Evolutionary conservation across 768 basidiomycete genomes (phyloP).

Genomic region (Lentinula aciculospora): DNA sequence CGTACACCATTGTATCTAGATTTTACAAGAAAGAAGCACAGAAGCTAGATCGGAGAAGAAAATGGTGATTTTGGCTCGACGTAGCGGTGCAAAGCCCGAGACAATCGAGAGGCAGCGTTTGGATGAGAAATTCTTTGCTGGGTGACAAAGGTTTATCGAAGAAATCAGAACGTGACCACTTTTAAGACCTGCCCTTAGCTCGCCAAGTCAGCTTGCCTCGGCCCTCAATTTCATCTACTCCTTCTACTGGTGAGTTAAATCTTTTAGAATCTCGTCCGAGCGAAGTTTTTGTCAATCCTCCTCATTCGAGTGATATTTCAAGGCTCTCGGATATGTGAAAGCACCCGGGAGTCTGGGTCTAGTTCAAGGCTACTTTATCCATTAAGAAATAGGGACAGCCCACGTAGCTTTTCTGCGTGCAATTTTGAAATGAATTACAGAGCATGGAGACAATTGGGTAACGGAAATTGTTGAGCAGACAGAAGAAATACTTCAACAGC

Average conservation of each 20-base stretch:
- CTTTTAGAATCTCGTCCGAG: constrained; percentile 44
- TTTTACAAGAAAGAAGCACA: constrained; percentile 27
- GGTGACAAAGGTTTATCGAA: constrained; percentile 3
- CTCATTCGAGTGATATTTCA: constrained; percentile 39
- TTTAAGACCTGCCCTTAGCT: not conserved
- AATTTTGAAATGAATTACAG: constrained; percentile 15
- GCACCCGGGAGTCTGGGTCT: constrained; percentile 39
- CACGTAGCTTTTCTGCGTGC: not conserved
- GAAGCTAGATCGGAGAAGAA: constrained; percentile 3
- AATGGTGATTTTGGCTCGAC: constrained; percentile 2
- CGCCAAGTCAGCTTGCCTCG: not conserved
- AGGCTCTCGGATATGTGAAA: constrained; percentile 36
- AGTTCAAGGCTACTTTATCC: constrained; percentile 50
- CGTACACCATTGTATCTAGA: constrained; percentile 79
- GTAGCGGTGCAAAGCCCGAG: constrained; percentile 1
- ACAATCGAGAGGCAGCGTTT: constrained; percentile 5
- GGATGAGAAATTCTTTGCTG: constrained; percentile 1
- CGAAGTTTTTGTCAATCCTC: constrained; percentile 58
- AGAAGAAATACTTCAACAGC: constrained; percentile 25
- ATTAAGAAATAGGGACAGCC: constrained; percentile 24
- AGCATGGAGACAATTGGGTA: constrained; percentile 27
- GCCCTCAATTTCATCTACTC: constrained; percentile 25
- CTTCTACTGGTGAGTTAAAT: constrained; percentile 46
- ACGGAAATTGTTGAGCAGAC: constrained; percentile 19
- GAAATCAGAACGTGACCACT: not conserved